Conservation (phyloP, 352 stramenopile genomes). For the Phytophthora vignae region DNA sequence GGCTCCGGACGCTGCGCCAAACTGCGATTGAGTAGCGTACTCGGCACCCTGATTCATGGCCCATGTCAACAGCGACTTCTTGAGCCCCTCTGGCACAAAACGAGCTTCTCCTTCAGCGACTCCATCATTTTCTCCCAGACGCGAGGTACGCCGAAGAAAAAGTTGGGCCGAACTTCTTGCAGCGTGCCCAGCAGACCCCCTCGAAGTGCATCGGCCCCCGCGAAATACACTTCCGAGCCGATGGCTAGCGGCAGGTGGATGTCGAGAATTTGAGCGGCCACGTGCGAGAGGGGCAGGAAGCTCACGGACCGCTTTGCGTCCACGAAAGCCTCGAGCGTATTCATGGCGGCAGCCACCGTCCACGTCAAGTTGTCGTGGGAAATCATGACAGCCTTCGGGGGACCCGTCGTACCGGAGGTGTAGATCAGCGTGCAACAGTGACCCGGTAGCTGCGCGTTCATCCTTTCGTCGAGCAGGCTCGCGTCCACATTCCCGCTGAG, state of each 20-base stretch:
- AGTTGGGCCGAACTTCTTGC: constrained; percentile 68
- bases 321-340: constrained; percentile 58
- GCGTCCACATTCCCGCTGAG: constrained; percentile 50
- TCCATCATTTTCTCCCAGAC: constrained; percentile 92
- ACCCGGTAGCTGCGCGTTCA: constrained; percentile 54
- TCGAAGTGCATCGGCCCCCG: constrained; percentile 74
- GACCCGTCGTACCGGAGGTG: constrained; percentile 86
- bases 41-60: constrained; percentile 77
- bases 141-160: constrained; percentile 87
- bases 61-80: constrained; percentile 86
- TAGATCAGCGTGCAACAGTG: constrained; percentile 92
- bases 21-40: constrained; percentile 74
- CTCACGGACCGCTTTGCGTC: constrained; percentile 72
- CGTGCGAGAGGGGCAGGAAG: constrained; percentile 86
- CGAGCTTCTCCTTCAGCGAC: constrained; percentile 63
- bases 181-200: constrained; percentile 70
- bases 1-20: constrained; percentile 57
- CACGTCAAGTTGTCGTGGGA: constrained; percentile 83
- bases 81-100: constrained; percentile 53
- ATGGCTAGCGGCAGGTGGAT: constrained; percentile 76
- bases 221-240: constrained; percentile 80
- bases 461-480: constrained; percentile 47
- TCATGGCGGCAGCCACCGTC: constrained; percentile 63
- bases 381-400: constrained; percentile 79
- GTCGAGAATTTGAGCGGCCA: constrained; percentile 82